phyloP scores from a whole-genome alignment of 495 filamentous ascomycete species.

The Pseudomonodictys pantanalensis region DNA sequence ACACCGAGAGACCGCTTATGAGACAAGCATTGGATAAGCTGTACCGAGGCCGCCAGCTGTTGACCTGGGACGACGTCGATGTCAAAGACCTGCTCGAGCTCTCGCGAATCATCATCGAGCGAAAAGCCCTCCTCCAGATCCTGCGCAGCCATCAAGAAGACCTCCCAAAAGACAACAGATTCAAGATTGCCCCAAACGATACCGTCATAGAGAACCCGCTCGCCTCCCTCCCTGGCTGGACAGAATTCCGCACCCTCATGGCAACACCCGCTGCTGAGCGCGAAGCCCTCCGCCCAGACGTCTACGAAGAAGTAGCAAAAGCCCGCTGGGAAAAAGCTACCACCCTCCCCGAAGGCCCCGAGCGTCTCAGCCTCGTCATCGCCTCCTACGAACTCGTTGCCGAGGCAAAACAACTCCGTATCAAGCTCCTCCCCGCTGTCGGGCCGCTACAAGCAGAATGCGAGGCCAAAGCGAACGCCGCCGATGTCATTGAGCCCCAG shows the following conservation, averaged over 20 bases:
- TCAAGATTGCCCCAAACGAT: too few relatives aligned
- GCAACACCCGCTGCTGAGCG: neutral
- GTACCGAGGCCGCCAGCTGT: constrained; percentile 63
- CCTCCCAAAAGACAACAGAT: too few relatives aligned
- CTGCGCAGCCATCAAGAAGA: constrained; percentile 75
- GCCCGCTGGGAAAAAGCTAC: constrained; percentile 1
- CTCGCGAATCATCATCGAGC: constrained; percentile 82
- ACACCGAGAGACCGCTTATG: constrained; percentile 48
- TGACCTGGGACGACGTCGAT: constrained; percentile 73
- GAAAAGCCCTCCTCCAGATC: constrained; percentile 70
- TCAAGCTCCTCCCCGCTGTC: neutral
- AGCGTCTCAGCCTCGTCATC: neutral
- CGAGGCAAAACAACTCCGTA: neutral
- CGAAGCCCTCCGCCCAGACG: neutral
- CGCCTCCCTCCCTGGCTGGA: constrained; percentile 1
- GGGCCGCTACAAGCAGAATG: neutral
- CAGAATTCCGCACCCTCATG: constrained; percentile 8
- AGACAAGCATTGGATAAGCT: constrained; percentile 58
- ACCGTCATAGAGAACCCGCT: too few relatives aligned
- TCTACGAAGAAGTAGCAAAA: neutral
- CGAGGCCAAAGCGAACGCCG: neutral
- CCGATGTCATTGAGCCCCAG: too few relatives aligned
- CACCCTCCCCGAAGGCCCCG: neutral
- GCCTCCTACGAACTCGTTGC: neutral
- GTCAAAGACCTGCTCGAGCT: constrained; percentile 89